Percentiles rank a stretch among this genome's conserved stretches.
Conservation (phyloP, 257 asterid species). For the Cynanchum wilfordii region DNA sequence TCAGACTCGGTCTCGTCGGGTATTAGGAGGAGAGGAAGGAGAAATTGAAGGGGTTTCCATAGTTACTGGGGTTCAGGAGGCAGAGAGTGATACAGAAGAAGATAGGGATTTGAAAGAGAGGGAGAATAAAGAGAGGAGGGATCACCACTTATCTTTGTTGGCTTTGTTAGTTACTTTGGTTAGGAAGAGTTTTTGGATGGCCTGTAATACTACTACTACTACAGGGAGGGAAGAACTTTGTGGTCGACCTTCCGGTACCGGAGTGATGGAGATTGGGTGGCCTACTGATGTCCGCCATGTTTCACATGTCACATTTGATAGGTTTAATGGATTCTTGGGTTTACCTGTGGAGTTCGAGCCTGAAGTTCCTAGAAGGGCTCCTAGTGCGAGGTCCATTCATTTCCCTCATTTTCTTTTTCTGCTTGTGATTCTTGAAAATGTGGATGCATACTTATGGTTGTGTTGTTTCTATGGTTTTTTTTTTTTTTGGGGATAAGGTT, state of each 20-base stretch:
- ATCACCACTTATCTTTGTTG: constrained; percentile 63
- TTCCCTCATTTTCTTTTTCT: constrained; percentile 2
- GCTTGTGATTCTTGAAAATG: neutral
- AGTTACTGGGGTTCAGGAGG: constrained; percentile 14
- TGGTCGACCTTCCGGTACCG: constrained; percentile 20
- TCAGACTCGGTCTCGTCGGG: constrained; percentile 39
- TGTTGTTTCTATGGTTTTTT: neutral
- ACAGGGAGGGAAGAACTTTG: constrained; percentile 44
- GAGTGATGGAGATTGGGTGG: constrained; percentile 94
- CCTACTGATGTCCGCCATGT: constrained; percentile 95
- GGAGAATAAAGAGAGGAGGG: constrained; percentile 53
- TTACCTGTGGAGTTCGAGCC: constrained; percentile 99
- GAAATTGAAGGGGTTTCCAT: constrained; percentile 17
- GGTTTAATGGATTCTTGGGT: constrained; percentile 96
- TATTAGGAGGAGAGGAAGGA: constrained; percentile 22
- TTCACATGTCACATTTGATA: constrained; percentile 91
- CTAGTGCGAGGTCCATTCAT: constrained; percentile 79
- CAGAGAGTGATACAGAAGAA: constrained; percentile 27
- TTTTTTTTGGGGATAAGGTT: neutral
- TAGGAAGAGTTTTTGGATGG: constrained; percentile 79
- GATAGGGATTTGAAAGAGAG: constrained; percentile 46
- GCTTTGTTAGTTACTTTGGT: constrained; percentile 76
- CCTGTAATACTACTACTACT: constrained; percentile 44
- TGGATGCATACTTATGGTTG: neutral
- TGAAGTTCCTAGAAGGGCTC: constrained; percentile 85